These are phyloP conservation scores for Plasmodium fragile DNA, from an alignment of 169 alveolate genomes.

Conservation along the genomic window DNA sequence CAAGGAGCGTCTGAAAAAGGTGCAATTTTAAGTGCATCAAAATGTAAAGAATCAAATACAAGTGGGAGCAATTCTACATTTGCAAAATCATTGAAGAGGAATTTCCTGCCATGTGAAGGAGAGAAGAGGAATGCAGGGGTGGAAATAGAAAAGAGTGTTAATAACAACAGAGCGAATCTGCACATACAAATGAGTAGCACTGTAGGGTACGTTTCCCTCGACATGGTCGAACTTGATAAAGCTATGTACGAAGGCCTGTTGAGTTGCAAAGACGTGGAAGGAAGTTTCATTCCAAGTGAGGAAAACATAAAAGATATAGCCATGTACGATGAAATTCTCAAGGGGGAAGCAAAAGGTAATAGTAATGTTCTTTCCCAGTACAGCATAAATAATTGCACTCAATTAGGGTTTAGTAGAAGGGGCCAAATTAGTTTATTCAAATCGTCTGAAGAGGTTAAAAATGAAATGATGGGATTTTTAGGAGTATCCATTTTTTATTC, in stretches of 20 bases:
- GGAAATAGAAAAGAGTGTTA: neutral
- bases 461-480: conserved; percentile 30
- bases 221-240: conserved; percentile 36
- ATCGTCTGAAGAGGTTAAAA: conserved; percentile 58
- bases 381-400: neutral
- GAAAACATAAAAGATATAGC: conserved; percentile 34
- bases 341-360: conserved; percentile 11
- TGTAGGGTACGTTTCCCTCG: conserved; percentile 34
- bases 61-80: neutral
- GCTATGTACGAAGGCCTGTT: conserved; percentile 57
- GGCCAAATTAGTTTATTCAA: conserved; percentile 14
- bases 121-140: neutral
- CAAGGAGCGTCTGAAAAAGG: neutral
- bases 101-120: neutral
- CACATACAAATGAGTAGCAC: conserved; percentile 19
- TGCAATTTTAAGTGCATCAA: neutral
- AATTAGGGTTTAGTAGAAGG: neutral
- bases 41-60: neutral
- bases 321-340: conserved; percentile 24
- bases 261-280: conserved; percentile 44
- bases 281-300: conserved; percentile 46
- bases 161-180: conserved; percentile 39
- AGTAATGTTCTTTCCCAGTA: neutral
- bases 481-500: conserved; percentile 72
- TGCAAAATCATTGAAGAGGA: neutral